Percentiles rank a stretch among this genome's conserved stretches.
Evolutionary conservation across 2,329 filamentous ascomycete species (phyloP).

Genomic region (Fusarium virguliforme): DNA sequence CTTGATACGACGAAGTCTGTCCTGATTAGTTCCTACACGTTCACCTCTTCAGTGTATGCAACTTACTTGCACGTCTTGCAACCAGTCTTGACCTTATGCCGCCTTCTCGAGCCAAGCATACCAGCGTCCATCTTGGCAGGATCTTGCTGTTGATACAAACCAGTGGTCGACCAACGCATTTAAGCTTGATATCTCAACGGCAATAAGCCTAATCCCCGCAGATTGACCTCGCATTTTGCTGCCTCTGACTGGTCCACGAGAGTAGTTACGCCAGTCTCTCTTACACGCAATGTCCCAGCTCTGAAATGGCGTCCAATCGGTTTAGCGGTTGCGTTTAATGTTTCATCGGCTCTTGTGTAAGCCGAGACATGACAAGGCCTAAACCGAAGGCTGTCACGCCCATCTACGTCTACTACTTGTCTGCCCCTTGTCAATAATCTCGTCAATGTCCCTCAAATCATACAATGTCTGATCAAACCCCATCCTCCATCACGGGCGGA

Average conservation of each 20-base stretch:
- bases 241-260: conserved; percentile 1
- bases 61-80: conserved; percentile 7
- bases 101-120: background rate
- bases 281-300: background rate
- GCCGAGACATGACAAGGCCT: background rate
- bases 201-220: conserved; percentile 10
- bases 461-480: background rate
- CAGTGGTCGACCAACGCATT: background rate
- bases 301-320: conserved; percentile 12
- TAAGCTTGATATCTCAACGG: conserved; percentile 15
- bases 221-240: background rate
- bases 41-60: accelerated
- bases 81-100: conserved; percentile 5
- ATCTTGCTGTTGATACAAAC: background rate
- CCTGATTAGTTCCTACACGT: background rate
- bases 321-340: background rate
- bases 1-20: background rate
- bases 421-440: background rate
- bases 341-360: conserved; percentile 10
- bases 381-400: background rate
- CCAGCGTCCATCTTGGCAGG: background rate
- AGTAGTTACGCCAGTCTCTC: background rate
- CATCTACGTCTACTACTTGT: background rate
- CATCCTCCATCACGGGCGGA: conserved; percentile 25
- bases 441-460: no score